Evolutionary conservation across 345 rosid species (phyloP).

Genomic region (Melaleuca quinquenervia): DNA sequence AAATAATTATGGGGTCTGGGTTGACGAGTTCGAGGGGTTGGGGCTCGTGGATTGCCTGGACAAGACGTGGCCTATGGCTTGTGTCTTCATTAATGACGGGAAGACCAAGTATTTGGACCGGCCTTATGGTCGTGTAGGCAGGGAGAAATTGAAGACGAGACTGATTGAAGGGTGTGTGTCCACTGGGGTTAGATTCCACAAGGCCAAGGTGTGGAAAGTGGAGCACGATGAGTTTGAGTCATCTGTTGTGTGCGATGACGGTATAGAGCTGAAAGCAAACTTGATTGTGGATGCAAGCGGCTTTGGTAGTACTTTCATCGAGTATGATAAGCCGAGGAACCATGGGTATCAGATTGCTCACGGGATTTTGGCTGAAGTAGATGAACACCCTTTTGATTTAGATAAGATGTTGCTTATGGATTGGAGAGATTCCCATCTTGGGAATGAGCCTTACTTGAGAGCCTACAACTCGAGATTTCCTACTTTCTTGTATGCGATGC

Average conservation of each 20-base stretch:
- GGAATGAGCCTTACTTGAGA: slow-evolving; percentile 46
- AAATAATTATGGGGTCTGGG: slow-evolving; percentile 66
- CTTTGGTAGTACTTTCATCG: slow-evolving; percentile 26
- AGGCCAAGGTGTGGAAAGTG: slow-evolving; percentile 55
- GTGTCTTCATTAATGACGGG: slow-evolving; percentile 29
- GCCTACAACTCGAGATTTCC: slow-evolving; percentile 26
- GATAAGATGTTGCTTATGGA: slow-evolving; percentile 70
- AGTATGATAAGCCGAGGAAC: slow-evolving; percentile 45
- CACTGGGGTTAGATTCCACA: slow-evolving; percentile 39
- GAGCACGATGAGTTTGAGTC: slow-evolving; percentile 44
- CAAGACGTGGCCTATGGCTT: slow-evolving; percentile 45
- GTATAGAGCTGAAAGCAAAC: slow-evolving; percentile 38
- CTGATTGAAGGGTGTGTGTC: slow-evolving; percentile 34
- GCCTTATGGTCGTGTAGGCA: slow-evolving; percentile 45
- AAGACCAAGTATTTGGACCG: slow-evolving; percentile 44
- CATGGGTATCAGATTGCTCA: slow-evolving; percentile 68
- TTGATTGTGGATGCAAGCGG: slow-evolving; percentile 58
- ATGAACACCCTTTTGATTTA: slow-evolving; percentile 52
- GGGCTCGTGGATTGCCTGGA: slow-evolving; percentile 47
- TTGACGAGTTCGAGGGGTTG: slow-evolving; percentile 53
- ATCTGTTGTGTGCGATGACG: slow-evolving; percentile 36
- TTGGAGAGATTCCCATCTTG: slow-evolving; percentile 69
- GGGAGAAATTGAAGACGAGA: slow-evolving; percentile 30
- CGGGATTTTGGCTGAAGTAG: slow-evolving; percentile 59
- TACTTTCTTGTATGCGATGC: slow-evolving; percentile 59